Evolutionary conservation across 257 asterid species (phyloP), one percentile per base, ranked within the genome.

Genomic region (Solanum neorickii): DNA sequence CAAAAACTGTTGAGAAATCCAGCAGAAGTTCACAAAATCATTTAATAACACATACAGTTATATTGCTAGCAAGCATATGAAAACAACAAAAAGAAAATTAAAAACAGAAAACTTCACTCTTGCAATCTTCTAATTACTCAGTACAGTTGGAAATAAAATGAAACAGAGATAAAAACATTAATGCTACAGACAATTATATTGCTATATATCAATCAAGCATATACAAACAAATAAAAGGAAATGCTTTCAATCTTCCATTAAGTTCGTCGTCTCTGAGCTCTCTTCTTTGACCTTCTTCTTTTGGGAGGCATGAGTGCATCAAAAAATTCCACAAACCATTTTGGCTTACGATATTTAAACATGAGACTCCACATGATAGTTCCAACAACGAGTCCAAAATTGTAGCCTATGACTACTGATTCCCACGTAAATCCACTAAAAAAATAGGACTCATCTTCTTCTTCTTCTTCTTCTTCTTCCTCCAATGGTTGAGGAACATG

Each of bases 371-470:
- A 52, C 23, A 16, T 16, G 23, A 60, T 0, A 23, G 68, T 21
- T 60, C 68, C 29, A 60, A 60, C 72, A n/a, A 65, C 33, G 5
- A 65, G 72, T 65, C 33, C 33, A n/a, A n/a, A 65, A 65, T 8
- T 65, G 33, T 65, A 65, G 8, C 72, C 72, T 65, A 65, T 65
- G 9, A 65, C 33, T 11, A 65, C 33, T 65, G 72, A n/a, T n/a
- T 65, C 72, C 72, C 31, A n/a, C 0, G 31, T 62, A 62, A 62
- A 62, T n/a, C 70, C 70, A 62, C 70, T 62, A 0, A 12, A 25
- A 0, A n/a, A 12, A 0, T 66, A 25, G 0, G 1, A 66, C 10
- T 25, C 35, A 0, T 21, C 13, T 60, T 12, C 9, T 5, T 65
- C 20, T 13, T 1, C 49, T 44, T 29, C 5, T 33, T n/a, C n/a